Conservation (phyloP, 106 monocot genomes). For the Alisma plantagoaquatica region DNA sequence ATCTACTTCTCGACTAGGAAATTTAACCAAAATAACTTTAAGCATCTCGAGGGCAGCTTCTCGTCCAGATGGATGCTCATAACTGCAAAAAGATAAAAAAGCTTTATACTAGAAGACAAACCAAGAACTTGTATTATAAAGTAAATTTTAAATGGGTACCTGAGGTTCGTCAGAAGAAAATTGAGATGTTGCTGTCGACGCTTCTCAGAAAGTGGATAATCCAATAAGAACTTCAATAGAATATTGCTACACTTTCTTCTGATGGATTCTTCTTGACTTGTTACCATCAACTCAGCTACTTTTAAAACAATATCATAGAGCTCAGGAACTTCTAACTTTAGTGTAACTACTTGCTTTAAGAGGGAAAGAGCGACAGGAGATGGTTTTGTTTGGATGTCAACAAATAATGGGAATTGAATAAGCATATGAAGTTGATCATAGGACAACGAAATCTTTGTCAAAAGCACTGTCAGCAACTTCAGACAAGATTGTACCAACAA, state of each 20-base stretch:
- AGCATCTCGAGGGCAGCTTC: conserved; percentile 97
- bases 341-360: conserved; percentile 65
- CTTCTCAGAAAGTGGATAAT: conserved; percentile 74
- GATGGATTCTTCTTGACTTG: conserved; percentile 61
- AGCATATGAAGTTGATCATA: conserved; percentile 60
- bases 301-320: conserved; percentile 64
- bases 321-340: conserved; percentile 67
- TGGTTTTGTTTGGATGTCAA: conserved; percentile 73
- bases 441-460: conserved; percentile 63
- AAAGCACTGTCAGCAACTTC: conserved; percentile 54
- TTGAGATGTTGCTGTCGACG: conserved; percentile 75
- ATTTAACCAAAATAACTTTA: conserved; percentile 64
- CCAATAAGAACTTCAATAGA: conserved; percentile 66
- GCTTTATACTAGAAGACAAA: too few species aligned
- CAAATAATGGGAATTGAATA: conserved; percentile 70
- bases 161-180: conserved; percentile 80
- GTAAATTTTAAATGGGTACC: too few species aligned
- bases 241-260: conserved; percentile 71
- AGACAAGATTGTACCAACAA: conserved; percentile 60
- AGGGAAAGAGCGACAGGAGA: conserved; percentile 84
- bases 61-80: conserved; percentile 92
- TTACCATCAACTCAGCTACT: conserved; percentile 84
- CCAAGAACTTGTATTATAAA: too few species aligned
- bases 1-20: conserved; percentile 60
- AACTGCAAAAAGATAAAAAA: conserved; percentile 38